Percentiles rank a stretch among this genome's conserved stretches.
phyloP scores from a whole-genome alignment of 2,329 filamentous ascomycete genomes.

The Talaromyces sp. region DNA sequence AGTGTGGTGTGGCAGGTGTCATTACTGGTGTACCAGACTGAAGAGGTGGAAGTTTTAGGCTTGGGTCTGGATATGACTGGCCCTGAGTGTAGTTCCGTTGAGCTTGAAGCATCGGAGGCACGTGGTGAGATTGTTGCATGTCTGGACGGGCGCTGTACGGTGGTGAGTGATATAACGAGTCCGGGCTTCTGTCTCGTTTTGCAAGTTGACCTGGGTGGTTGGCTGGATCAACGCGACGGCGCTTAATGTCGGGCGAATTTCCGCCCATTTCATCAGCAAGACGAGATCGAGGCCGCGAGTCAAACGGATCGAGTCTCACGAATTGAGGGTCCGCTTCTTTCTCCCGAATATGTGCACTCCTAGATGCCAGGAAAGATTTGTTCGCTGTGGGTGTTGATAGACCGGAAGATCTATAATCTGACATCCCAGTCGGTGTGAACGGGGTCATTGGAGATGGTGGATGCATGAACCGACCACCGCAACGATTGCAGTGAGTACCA shows the following conservation, averaged over 20 bases:
- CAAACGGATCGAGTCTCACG: background rate
- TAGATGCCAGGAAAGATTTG: slow-evolving; percentile 14
- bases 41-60: slow-evolving; percentile 57
- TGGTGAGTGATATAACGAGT: slow-evolving; percentile 47
- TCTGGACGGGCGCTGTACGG: slow-evolving; percentile 49
- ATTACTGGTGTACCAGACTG: slow-evolving; percentile 44
- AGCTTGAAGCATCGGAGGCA: slow-evolving; percentile 58
- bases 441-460: slow-evolving; percentile 46
- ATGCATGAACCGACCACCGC: slow-evolving; percentile 53
- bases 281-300: background rate
- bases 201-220: slow-evolving; percentile 37
- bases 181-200: slow-evolving; percentile 41
- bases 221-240: slow-evolving; percentile 59
- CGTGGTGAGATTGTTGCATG: slow-evolving; percentile 32
- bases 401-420: slow-evolving; percentile 23
- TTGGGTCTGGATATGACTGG: slow-evolving; percentile 49
- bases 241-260: slow-evolving; percentile 61
- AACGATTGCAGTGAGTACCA: slow-evolving; percentile 44
- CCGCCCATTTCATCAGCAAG: slow-evolving; percentile 26
- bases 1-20: slow-evolving; percentile 30
- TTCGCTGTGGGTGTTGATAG: slow-evolving; percentile 34
- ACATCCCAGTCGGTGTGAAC: slow-evolving; percentile 38
- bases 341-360: slow-evolving; percentile 27
- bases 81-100: slow-evolving; percentile 47
- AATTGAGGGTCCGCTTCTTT: slow-evolving; percentile 23